These are phyloP conservation scores for Tulasnella calospora DNA, from an alignment of 768 basidiomycete species.

Conservation along the genomic window DNA sequence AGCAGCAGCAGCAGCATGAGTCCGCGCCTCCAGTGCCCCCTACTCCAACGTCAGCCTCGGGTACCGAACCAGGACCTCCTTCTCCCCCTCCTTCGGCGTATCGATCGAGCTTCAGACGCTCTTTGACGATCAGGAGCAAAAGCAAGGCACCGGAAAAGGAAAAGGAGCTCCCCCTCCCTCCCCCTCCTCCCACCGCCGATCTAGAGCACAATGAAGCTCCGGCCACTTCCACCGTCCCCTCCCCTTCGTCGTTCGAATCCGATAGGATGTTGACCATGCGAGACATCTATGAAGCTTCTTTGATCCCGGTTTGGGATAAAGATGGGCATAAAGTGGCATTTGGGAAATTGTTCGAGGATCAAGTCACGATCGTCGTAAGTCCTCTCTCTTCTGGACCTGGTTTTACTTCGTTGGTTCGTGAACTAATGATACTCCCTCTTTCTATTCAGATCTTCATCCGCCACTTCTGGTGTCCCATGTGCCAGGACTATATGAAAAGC, in stretches of 20 bases:
- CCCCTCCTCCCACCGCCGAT: background rate
- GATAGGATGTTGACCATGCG: constrained; percentile 14
- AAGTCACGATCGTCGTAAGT: constrained; percentile 52
- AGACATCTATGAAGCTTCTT: constrained; percentile 36
- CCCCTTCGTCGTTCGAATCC: background rate
- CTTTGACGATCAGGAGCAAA: background rate
- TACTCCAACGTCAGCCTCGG: background rate
- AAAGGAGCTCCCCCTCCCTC: background rate
- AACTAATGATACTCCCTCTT: background rate
- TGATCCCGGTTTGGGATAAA: constrained; percentile 44
- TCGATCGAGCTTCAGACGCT: background rate
- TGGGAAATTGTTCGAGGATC: constrained; percentile 47
- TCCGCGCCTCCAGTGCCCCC: background rate
- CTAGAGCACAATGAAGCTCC: background rate
- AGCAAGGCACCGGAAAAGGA: background rate
- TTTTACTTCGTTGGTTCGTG: too few species aligned
- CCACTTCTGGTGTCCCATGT: constrained; percentile 78
- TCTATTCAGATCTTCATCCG: constrained; percentile 61
- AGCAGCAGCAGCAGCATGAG: background rate
- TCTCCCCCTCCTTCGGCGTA: background rate
- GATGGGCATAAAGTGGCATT: constrained; percentile 49
- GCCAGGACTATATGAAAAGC: constrained; percentile 82
- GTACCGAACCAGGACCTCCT: background rate
- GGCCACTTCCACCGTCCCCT: background rate
- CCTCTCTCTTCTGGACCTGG: background rate